Conservation (phyloP, 2,329 filamentous ascomycete species). For the Talaromyces sp. region DNA sequence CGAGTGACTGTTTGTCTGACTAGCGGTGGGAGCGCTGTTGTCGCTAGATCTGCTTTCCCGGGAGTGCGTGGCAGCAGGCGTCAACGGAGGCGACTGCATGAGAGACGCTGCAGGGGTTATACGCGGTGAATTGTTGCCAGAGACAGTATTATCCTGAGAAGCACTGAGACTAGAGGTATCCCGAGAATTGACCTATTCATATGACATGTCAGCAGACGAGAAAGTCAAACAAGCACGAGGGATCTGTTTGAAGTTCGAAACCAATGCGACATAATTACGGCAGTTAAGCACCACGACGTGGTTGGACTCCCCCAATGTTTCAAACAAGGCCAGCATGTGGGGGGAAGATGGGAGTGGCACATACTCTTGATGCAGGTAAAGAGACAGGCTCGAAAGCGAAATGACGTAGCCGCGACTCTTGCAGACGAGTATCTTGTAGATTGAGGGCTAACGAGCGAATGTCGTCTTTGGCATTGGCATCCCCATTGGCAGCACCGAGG, state of each 20-base stretch:
- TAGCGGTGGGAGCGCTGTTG: slow-evolving; percentile 29
- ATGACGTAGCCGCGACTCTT: slow-evolving; percentile 78
- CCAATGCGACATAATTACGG: not conserved
- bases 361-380: slow-evolving; percentile 58
- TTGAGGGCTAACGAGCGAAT: slow-evolving; percentile 68
- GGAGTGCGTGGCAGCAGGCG: slow-evolving; percentile 71
- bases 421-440: slow-evolving; percentile 70
- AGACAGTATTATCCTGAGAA: slow-evolving; percentile 55
- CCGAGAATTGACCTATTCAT: slow-evolving; percentile 40
- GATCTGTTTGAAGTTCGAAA: not conserved
- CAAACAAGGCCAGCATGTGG: not conserved
- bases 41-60: slow-evolving; percentile 47
- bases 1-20: slow-evolving; percentile 30
- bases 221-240: not conserved
- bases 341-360: slow-evolving; percentile 20
- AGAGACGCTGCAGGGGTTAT: slow-evolving; percentile 65
- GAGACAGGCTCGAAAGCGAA: slow-evolving; percentile 91
- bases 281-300: not conserved
- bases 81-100: slow-evolving; percentile 84
- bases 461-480: slow-evolving; percentile 55
- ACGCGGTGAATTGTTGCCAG: slow-evolving; percentile 62
- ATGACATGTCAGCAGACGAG: slow-evolving; percentile 1
- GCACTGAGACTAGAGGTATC: slow-evolving; percentile 61
- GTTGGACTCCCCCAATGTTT: not conserved
- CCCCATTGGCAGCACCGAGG: slow-evolving; percentile 26